These are phyloP conservation scores for Salicornia ramosissima DNA, from an alignment of 148 eudicot genomes.

Conservation along the genomic window DNA sequence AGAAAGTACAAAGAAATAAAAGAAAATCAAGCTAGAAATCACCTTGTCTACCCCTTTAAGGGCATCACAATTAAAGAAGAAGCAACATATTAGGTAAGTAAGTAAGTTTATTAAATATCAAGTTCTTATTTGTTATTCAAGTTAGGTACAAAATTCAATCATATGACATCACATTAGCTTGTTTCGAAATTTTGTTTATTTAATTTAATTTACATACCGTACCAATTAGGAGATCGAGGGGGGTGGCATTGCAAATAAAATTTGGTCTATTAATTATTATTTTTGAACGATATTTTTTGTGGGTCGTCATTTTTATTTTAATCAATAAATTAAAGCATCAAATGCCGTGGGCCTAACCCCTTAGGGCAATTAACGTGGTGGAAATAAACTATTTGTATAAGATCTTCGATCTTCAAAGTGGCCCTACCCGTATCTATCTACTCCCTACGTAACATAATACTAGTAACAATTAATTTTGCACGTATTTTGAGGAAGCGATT, in stretches of 20 bases:
- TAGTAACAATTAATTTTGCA: no score
- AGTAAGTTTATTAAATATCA: conserved; percentile 5
- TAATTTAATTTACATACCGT: conserved; percentile 4
- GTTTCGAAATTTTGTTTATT: conserved; percentile 10
- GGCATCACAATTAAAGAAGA: conserved; percentile 5
- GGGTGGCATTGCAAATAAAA: neutral
- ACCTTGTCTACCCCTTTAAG: conserved; percentile 4
- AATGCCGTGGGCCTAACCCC: conserved; percentile 24
- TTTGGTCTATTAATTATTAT: no score
- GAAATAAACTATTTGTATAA: conserved; percentile 22
- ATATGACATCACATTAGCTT: conserved; percentile 14
- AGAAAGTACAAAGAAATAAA: neutral
- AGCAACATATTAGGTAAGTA: conserved; percentile 18
- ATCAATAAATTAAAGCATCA: conserved; percentile 17
- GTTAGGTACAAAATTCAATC: conserved; percentile 25
- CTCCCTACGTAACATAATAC: no score
- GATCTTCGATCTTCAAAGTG: conserved; percentile 1
- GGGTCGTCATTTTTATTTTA: conserved; percentile 18
- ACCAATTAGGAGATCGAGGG: neutral
- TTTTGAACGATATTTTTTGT: no score
- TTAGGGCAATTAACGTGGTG: conserved; percentile 21
- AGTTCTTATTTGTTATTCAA: neutral
- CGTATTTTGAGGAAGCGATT: no score
- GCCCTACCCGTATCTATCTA: neutral
- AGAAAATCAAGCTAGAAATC: conserved; percentile 11